Percentiles rank a stretch among this genome's conserved stretches.
Evolutionary conservation across 1,284 basidiomycete genomes (phyloP).

Genomic region (Malassezia yamatoensis): DNA sequence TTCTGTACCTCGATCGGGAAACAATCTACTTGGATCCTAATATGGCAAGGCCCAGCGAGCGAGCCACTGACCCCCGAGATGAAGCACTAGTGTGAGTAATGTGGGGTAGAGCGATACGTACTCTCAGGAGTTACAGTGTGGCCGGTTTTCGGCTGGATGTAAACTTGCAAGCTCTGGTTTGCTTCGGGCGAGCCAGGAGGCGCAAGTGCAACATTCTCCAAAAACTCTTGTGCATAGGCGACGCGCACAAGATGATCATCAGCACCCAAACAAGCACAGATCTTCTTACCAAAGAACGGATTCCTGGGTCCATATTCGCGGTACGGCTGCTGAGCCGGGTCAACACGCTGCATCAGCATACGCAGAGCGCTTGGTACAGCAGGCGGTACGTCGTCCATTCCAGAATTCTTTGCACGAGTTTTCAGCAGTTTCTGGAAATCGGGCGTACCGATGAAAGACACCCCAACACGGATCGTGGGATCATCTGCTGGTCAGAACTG

Average conservation of each 20-base stretch:
- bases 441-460: conserved; percentile 67
- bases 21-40: conserved; percentile 1
- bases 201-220: conserved; percentile 29
- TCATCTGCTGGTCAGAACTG: conserved; percentile 49
- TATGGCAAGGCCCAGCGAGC: conserved; percentile 16
- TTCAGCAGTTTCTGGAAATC: conserved; percentile 53
- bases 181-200: conserved; percentile 9
- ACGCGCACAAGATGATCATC: conserved; percentile 38
- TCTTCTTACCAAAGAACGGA: conserved; percentile 43
- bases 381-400: conserved; percentile 34
- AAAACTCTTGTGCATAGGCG: conserved; percentile 38
- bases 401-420: conserved; percentile 29
- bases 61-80: conserved; percentile 10
- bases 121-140: conserved; percentile 20
- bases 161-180: conserved; percentile 15
- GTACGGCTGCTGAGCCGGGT: conserved; percentile 30
- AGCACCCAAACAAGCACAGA: conserved; percentile 35
- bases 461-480: conserved; percentile 60
- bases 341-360: conserved; percentile 27
- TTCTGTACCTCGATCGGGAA: neutral
- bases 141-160: conserved; percentile 17
- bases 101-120: conserved; percentile 3
- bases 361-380: conserved; percentile 34
- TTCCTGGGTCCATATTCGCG: conserved; percentile 20
- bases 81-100: conserved; percentile 7